Evolutionary conservation across 257 asterid genomes (phyloP).

Genomic region (Asclepias syriaca): DNA sequence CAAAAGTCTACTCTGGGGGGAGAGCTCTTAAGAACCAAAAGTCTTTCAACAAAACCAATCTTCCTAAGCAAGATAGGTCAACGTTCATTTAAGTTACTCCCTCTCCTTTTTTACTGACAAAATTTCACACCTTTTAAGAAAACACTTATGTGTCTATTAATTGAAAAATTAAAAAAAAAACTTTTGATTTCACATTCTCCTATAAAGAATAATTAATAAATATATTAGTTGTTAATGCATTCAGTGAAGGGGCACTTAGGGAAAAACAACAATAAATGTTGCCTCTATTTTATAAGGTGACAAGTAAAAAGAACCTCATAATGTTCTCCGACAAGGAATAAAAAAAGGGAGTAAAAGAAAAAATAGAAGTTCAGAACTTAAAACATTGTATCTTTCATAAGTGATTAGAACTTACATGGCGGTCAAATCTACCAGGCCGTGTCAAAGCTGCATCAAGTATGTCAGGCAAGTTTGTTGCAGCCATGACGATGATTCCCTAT

Average conservation of each 20-base stretch:
- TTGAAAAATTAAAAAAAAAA: too few relatives aligned
- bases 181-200: too few relatives aligned
- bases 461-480: slow-evolving; percentile 97
- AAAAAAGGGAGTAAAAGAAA: not conserved
- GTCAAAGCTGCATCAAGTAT: slow-evolving; percentile 98
- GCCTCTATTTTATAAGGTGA: not conserved
- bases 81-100: not conserved
- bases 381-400: not conserved
- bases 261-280: too few relatives aligned
- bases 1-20: not conserved
- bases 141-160: too few relatives aligned
- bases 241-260: too few relatives aligned
- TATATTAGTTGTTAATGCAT: too few relatives aligned
- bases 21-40: not conserved
- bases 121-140: too few relatives aligned
- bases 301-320: too few relatives aligned
- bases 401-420: slow-evolving; percentile 73
- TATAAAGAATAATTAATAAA: too few relatives aligned
- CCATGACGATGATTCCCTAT: slow-evolving; percentile 94
- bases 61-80: not conserved
- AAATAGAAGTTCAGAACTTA: not conserved
- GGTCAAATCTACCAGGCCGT: slow-evolving; percentile 97
- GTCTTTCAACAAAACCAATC: not conserved
- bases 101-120: too few relatives aligned
- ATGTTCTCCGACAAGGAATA: too few relatives aligned